Evolutionary conservation across 2,329 filamentous ascomycete species (phyloP).

Genomic region (Aspergillus fructus): DNA sequence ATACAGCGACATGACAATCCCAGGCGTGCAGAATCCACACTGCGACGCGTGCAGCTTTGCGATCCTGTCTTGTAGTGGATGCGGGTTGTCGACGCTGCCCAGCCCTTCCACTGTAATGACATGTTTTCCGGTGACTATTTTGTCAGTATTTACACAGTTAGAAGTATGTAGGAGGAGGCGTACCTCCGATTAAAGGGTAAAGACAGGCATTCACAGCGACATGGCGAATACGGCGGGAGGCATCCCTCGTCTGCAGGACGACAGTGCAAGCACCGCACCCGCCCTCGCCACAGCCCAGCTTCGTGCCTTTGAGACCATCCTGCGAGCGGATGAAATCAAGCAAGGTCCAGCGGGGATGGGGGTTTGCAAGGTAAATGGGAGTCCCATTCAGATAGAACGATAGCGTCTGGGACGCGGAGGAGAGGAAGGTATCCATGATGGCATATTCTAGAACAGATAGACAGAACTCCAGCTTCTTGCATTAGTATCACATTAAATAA

Average conservation of each 20-base stretch:
- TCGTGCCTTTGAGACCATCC: slow-evolving; percentile 83
- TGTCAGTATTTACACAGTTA: too few species aligned
- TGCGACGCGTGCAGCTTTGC: slow-evolving; percentile 91
- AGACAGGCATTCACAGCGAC: slow-evolving; percentile 95
- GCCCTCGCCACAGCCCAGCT: slow-evolving; percentile 93
- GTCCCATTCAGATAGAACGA: slow-evolving; percentile 88
- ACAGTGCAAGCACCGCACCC: slow-evolving; percentile 73
- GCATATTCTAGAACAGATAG: background rate
- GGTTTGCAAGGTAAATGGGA: slow-evolving; percentile 60
- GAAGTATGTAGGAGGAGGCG: too few species aligned
- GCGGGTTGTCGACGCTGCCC: slow-evolving; percentile 79
- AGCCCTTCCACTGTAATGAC: slow-evolving; percentile 98
- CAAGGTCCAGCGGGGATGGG: slow-evolving; percentile 81
- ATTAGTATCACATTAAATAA: too few species aligned
- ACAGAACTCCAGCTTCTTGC: too few species aligned
- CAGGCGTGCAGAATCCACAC: slow-evolving; percentile 93
- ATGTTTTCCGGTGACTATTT: slow-evolving; percentile 87
- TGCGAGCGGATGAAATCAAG: slow-evolving; percentile 71
- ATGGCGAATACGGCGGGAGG: slow-evolving; percentile 61
- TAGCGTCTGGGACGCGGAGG: slow-evolving; percentile 39
- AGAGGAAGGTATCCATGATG: slow-evolving; percentile 5
- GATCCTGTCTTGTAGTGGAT: slow-evolving; percentile 87
- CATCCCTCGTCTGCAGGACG: slow-evolving; percentile 7
- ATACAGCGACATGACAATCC: slow-evolving; percentile 92
- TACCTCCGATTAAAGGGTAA: slow-evolving; percentile 71